Evolutionary conservation across 106 monocot genomes (phyloP).

Genomic region (Phalaenopsis equestris): DNA sequence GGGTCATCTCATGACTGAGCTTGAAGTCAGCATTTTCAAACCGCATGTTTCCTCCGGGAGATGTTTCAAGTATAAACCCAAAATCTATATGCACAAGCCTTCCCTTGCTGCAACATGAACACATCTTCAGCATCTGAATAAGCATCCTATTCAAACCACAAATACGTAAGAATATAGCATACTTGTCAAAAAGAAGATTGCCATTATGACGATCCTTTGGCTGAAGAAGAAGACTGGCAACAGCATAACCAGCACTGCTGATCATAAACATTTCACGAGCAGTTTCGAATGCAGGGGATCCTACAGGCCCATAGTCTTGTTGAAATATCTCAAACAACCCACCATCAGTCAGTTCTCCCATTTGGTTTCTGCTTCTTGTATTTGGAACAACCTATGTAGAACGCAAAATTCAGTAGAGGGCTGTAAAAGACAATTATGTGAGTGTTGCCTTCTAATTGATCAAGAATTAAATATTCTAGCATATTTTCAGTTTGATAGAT

Average conservation of each 20-base stretch:
- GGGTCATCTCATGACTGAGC: slow-evolving; percentile 99
- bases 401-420: neutral
- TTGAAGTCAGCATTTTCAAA: slow-evolving; percentile 99
- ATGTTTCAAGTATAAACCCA: slow-evolving; percentile 97
- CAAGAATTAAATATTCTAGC: slow-evolving; percentile 1
- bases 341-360: slow-evolving; percentile 96
- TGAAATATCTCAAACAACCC: slow-evolving; percentile 98
- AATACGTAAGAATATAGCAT: neutral
- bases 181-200: slow-evolving; percentile 96
- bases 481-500: too few relatives aligned
- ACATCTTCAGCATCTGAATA: slow-evolving; percentile 1
- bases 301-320: slow-evolving; percentile 97
- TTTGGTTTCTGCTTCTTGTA: slow-evolving; percentile 97
- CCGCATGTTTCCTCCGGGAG: slow-evolving; percentile 93
- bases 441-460: neutral
- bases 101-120: slow-evolving; percentile 47
- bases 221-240: slow-evolving; percentile 93
- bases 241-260: slow-evolving; percentile 98
- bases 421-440: neutral
- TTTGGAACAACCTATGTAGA: slow-evolving; percentile 73
- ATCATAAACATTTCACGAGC: slow-evolving; percentile 97
- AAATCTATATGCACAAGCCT: slow-evolving; percentile 99
- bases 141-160: neutral
- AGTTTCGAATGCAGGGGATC: slow-evolving; percentile 74
- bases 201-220: slow-evolving; percentile 99